These are phyloP conservation scores for Paraphoma chrysanthemicola DNA, from an alignment of 2,329 filamentous ascomycete species.

Conservation along the genomic window DNA sequence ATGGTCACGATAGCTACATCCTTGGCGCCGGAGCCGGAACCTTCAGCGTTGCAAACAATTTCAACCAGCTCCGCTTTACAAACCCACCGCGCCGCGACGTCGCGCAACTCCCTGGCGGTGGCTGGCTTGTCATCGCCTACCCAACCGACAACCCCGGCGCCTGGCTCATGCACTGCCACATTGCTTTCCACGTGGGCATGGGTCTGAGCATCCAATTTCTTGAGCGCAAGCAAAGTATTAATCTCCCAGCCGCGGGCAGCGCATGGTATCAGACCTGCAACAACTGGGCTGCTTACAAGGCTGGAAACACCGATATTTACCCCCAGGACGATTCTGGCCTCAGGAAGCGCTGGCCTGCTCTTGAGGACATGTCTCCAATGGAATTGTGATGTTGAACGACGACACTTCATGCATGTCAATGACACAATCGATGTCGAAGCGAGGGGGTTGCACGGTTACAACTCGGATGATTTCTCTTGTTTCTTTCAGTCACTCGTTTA, in stretches of 20 bases:
- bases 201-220: constrained; percentile 36
- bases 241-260: constrained; percentile 23
- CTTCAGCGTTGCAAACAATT: constrained; percentile 16
- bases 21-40: constrained; percentile 43
- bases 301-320: constrained; percentile 30
- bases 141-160: constrained; percentile 58
- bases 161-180: constrained; percentile 41
- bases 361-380: neutral
- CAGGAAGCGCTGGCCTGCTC: constrained; percentile 38
- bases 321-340: constrained; percentile 51
- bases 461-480: neutral
- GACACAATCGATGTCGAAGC: neutral
- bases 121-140: constrained; percentile 59
- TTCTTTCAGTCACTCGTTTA: constrained; percentile 1
- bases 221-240: constrained; percentile 29
- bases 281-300: constrained; percentile 29
- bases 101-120: constrained; percentile 33
- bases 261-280: constrained; percentile 36
- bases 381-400: neutral
- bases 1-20: constrained; percentile 35
- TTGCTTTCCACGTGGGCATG: constrained; percentile 39
- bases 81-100: constrained; percentile 48
- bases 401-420: neutral
- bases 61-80: constrained; percentile 37
- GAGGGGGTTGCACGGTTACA: too few relatives aligned